These are phyloP conservation scores for Penicillium samsonianum DNA, from an alignment of 495 filamentous ascomycete species.

Conservation along the genomic window DNA sequence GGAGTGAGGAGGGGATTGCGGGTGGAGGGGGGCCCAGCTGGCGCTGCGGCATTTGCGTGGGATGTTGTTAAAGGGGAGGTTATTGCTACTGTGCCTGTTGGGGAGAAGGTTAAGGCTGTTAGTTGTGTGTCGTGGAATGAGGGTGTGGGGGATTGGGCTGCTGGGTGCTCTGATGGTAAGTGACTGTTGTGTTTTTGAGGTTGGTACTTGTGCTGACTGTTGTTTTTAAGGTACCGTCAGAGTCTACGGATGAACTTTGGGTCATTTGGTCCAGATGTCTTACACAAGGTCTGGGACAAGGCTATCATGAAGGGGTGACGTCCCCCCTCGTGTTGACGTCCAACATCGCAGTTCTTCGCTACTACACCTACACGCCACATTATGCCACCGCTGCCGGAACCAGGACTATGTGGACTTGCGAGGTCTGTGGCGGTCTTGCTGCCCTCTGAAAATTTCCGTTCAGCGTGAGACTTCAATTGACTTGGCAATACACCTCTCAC, in stretches of 20 bases:
- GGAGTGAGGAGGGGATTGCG: constrained; percentile 68
- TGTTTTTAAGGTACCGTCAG: constrained; percentile 25
- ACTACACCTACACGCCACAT: neutral
- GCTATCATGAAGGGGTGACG: neutral
- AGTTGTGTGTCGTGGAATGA: constrained; percentile 75
- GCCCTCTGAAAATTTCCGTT: neutral
- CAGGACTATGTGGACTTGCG: neutral
- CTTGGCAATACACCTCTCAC: neutral
- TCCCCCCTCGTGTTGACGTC: neutral
- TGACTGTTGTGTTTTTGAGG: neutral
- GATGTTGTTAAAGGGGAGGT: constrained; percentile 79
- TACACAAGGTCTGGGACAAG: neutral
- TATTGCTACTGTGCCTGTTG: constrained; percentile 58
- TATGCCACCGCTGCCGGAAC: neutral
- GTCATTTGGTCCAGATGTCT: neutral
- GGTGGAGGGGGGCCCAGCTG: too few relatives aligned
- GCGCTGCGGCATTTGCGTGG: constrained; percentile 75
- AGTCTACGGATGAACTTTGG: constrained; percentile 26
- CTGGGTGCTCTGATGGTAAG: constrained; percentile 62
- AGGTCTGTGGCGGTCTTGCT: neutral
- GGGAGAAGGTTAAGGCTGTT: constrained; percentile 58
- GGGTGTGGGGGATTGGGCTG: constrained; percentile 63
- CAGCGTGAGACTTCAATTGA: neutral
- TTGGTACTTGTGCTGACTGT: constrained; percentile 3
- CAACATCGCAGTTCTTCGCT: neutral